Conservation (phyloP, 768 basidiomycete genomes). For the Lactarius sanguifluus region DNA sequence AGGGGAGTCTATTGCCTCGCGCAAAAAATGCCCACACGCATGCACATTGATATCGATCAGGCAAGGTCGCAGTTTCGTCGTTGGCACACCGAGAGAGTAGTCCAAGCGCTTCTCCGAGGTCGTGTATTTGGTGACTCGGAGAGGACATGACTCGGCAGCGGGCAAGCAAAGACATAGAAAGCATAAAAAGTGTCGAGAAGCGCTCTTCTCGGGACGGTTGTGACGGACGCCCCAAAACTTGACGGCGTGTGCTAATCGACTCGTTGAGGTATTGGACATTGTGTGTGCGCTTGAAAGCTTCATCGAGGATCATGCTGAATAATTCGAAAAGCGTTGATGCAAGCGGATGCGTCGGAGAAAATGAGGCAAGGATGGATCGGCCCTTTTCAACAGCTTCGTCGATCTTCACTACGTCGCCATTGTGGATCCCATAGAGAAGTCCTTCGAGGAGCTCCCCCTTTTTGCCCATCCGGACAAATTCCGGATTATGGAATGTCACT, state of each 20-base stretch:
- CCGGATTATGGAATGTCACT: background rate
- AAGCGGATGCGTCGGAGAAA: no score
- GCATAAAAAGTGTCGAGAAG: background rate
- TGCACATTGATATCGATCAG: background rate
- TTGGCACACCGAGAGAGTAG: background rate
- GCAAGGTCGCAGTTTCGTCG: background rate
- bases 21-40: background rate
- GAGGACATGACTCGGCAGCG: background rate
- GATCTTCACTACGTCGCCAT: background rate
- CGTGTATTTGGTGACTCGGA: background rate
- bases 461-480: background rate
- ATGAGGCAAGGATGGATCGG: background rate
- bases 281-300: background rate
- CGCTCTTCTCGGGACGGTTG: background rate
- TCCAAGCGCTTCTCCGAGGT: background rate
- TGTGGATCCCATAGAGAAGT: background rate
- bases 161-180: background rate
- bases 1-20: background rate
- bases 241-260: background rate
- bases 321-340: background rate
- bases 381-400: background rate
- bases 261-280: background rate
- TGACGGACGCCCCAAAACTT: background rate
- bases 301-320: background rate
- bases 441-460: background rate